Evolutionary conservation across 306 rosid genomes (phyloP).

Genomic region (Ormosia emarginata): DNA sequence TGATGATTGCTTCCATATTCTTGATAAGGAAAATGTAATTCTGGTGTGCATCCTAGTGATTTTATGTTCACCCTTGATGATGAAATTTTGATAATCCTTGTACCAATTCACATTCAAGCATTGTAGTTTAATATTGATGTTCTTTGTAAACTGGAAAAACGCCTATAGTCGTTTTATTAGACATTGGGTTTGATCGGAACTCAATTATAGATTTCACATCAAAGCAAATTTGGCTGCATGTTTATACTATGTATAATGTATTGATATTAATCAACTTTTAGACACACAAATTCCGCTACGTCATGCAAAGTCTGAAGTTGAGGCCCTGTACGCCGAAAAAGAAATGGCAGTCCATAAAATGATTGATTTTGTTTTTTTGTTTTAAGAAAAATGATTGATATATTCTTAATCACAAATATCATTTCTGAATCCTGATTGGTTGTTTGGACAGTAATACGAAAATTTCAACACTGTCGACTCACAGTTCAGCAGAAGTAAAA

Average conservation of each 20-base stretch:
- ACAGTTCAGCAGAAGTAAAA: too few species aligned
- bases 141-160: neutral
- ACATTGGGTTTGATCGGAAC: neutral
- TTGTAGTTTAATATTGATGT: neutral
- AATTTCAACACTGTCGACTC: too few species aligned
- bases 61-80: neutral
- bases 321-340: too few species aligned
- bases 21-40: slow-evolving; percentile 28
- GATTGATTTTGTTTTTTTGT: too few species aligned
- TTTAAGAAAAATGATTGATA: too few species aligned
- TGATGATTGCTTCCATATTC: slow-evolving; percentile 27
- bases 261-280: too few species aligned
- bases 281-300: too few species aligned
- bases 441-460: too few species aligned
- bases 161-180: neutral
- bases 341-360: too few species aligned
- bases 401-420: too few species aligned
- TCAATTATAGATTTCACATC: neutral
- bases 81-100: slow-evolving; percentile 21
- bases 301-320: too few species aligned
- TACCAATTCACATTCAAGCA: slow-evolving; percentile 11
- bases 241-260: neutral
- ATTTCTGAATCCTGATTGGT: too few species aligned
- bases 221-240: neutral
- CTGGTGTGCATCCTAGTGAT: slow-evolving; percentile 7